Percentiles rank a stretch among this genome's conserved stretches.
phyloP scores from a whole-genome alignment of 169 alveolate genomes.

The Perkinsus chesapeaki region DNA sequence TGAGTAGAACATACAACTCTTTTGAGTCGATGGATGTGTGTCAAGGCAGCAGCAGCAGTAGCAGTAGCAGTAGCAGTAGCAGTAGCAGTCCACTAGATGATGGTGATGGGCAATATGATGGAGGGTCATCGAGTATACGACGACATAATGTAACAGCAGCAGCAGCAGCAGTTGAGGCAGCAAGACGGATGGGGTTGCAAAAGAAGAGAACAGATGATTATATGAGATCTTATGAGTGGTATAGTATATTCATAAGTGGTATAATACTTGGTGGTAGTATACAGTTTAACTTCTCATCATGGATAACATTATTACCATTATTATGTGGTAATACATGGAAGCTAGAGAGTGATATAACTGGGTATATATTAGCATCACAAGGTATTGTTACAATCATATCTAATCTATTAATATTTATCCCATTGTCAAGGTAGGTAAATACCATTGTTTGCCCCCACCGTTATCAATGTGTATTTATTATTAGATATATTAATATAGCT shows the following conservation, averaged over 20 bases:
- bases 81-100: background rate
- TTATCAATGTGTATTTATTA: background rate
- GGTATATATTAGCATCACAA: background rate
- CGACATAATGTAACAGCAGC: background rate
- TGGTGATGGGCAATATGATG: background rate
- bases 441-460: background rate
- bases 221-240: background rate
- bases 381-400: background rate
- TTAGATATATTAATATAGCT: background rate
- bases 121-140: background rate
- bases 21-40: background rate
- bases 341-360: background rate
- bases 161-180: too few relatives aligned
- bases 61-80: background rate
- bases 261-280: background rate
- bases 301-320: background rate
- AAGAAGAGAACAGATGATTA: background rate
- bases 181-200: too few relatives aligned
- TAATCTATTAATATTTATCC: background rate
- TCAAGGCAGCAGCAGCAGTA: background rate
- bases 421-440: background rate
- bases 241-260: background rate
- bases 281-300: background rate
- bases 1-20: background rate
- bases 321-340: background rate